Conservation (phyloP, 2,329 filamentous ascomycete species). For the Xylaria sp. region DNA sequence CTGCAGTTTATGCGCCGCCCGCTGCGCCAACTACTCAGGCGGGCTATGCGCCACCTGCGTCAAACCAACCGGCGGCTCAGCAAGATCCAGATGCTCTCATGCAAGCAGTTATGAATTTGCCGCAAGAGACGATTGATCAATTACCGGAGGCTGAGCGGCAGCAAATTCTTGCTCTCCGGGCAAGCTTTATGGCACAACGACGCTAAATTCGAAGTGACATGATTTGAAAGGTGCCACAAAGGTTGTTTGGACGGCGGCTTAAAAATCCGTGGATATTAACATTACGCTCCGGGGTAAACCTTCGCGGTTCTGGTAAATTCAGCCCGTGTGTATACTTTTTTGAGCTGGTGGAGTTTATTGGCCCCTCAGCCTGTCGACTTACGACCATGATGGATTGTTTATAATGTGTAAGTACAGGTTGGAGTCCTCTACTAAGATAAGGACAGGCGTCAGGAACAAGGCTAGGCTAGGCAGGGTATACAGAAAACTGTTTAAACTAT, state of each 20-base stretch:
- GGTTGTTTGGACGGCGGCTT: neutral
- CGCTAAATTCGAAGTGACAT: conserved; percentile 20
- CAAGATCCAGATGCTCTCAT: conserved; percentile 78
- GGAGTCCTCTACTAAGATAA: neutral
- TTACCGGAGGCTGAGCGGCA: conserved; percentile 78
- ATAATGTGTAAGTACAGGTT: conserved; percentile 9
- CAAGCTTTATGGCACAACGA: conserved; percentile 59
- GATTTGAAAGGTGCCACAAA: neutral
- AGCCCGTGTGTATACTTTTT: neutral
- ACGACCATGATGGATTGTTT: neutral
- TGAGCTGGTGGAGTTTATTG: neutral
- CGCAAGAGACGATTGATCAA: conserved; percentile 81
- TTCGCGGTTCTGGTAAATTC: neutral
- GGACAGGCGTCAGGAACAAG: conserved; percentile 9
- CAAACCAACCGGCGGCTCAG: conserved; percentile 52
- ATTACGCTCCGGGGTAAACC: neutral
- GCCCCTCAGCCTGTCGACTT: neutral
- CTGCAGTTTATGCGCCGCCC: conserved; percentile 59
- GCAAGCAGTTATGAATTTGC: conserved; percentile 82
- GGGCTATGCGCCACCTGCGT: conserved; percentile 55
- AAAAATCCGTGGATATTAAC: neutral
- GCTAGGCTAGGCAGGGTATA: conserved; percentile 11
- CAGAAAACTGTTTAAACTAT: conserved; percentile 6
- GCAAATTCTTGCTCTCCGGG: conserved; percentile 82
- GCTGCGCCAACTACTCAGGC: conserved; percentile 48